Evolutionary conservation across 2,329 filamentous ascomycete species (phyloP).

Genomic region (Pseudogymnoascus pannorum): DNA sequence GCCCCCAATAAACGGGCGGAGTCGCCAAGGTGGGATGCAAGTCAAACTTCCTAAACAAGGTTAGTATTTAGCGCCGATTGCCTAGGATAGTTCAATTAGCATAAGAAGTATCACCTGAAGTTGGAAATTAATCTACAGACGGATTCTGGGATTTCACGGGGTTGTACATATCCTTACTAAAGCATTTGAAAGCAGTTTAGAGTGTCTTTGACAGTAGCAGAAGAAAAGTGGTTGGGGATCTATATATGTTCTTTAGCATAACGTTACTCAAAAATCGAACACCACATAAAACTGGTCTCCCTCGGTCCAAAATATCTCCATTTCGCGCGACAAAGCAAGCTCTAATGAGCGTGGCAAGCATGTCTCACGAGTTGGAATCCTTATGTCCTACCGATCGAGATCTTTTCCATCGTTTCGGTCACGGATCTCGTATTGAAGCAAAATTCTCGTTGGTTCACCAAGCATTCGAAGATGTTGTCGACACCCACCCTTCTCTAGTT

Average conservation of each 20-base stretch:
- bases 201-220: neutral
- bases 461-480: conserved; percentile 29
- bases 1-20: neutral
- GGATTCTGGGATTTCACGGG: neutral
- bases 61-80: neutral
- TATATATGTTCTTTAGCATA: neutral
- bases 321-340: neutral
- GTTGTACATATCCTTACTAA: neutral
- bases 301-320: neutral
- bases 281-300: neutral
- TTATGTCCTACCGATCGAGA: conserved; percentile 21
- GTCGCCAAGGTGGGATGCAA: neutral
- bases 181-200: neutral
- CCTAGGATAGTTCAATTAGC: neutral
- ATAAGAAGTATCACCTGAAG: neutral
- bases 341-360: neutral
- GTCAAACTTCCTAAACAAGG: neutral
- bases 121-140: neutral
- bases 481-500: conserved; percentile 30
- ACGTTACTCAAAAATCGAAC: neutral
- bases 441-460: conserved; percentile 31
- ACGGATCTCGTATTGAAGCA: conserved; percentile 22
- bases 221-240: neutral
- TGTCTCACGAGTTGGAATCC: conserved; percentile 22
- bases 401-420: conserved; percentile 25